Evolutionary conservation across 1,139 yeast genomes (phyloP), one percentile per base, ranked within the genome.

Genomic region (Nakaseomyces bracarensis): DNA sequence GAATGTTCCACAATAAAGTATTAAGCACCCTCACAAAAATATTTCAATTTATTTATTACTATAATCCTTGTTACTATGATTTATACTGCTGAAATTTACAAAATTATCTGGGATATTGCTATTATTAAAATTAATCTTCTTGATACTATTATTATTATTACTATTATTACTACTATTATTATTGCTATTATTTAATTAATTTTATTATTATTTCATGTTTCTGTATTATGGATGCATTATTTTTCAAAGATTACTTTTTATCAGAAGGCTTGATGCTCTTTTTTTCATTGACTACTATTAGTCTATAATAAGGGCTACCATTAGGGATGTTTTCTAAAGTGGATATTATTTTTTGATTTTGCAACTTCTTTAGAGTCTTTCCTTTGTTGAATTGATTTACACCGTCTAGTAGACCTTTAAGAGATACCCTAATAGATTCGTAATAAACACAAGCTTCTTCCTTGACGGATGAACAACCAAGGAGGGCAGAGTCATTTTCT

Each of bases 391-490:
- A 30, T 18, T n/a, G 11, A 7, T 30, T 19, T 1, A 22, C 18
- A 10, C 3, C 14, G 6, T 18, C 14, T 16, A 6, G 13, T 9
- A 30, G 16, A 19, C 20, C 4, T 18, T 18, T 16, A 2, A 30
- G 34, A 8, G 34, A 30, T 18, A 4, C 6, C 11, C 36, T 20
- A 5, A 33, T 33, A 9, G 36, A 7, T 13, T 33, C 18, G 26
- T 33, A 33, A 33, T 33, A 33, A 4, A 7, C 18, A 11, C 16
- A 6, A 6, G 36, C 26, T 20, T 33, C 26, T 5, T 33, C 9
- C n/a, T 33, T 33, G 9, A 33, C 36, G 3, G 36, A 20, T 4
- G 25, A 20, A 13, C 18, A 33, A 10, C 36, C 36, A n/a, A 21
- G 13, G 10, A 33, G 18, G 14, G 16, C 36, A 13, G 10, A 7